A percentile compares a stretch with the other conserved stretches of the same genome.
Evolutionary conservation across 441 rosid genomes (phyloP).

Genomic region (Croton laevigatus): DNA sequence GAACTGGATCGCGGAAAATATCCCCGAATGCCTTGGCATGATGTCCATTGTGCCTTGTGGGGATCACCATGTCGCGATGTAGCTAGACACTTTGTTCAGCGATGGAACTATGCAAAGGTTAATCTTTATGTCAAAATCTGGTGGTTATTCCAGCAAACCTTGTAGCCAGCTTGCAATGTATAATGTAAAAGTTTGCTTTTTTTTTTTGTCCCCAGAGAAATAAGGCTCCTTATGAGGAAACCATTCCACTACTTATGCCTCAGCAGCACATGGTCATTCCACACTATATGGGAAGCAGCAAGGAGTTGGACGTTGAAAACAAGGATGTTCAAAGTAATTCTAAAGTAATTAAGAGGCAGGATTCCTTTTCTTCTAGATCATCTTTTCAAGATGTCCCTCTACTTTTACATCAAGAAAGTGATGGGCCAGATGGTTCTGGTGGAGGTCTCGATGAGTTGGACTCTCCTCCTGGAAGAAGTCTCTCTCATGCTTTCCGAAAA

Average conservation of each 20-base stretch:
- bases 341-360: constrained; percentile 53
- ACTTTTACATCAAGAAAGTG: constrained; percentile 84
- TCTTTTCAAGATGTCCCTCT: constrained; percentile 90
- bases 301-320: constrained; percentile 42
- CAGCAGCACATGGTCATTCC: constrained; percentile 99
- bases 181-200: constrained; percentile 14
- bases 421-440: constrained; percentile 46
- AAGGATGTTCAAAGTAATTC: constrained; percentile 41
- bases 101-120: constrained; percentile 99
- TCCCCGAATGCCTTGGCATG: constrained; percentile 99
- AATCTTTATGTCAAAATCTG: constrained; percentile 16
- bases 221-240: constrained; percentile 94
- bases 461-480: constrained; percentile 38
- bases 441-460: constrained; percentile 42
- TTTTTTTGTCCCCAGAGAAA: constrained; percentile 70
- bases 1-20: constrained; percentile 85
- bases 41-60: constrained; percentile 99
- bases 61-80: constrained; percentile 98
- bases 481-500: constrained; percentile 56
- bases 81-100: constrained; percentile 98
- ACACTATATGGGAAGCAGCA: constrained; percentile 79
- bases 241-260: constrained; percentile 97
- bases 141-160: constrained; percentile 14
- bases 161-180: constrained; percentile 8
- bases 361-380: constrained; percentile 76